Base-by-base conservation (phyloP, 2,329 filamentous ascomycete genomes). In the Davidsoniella virescens region DNA sequence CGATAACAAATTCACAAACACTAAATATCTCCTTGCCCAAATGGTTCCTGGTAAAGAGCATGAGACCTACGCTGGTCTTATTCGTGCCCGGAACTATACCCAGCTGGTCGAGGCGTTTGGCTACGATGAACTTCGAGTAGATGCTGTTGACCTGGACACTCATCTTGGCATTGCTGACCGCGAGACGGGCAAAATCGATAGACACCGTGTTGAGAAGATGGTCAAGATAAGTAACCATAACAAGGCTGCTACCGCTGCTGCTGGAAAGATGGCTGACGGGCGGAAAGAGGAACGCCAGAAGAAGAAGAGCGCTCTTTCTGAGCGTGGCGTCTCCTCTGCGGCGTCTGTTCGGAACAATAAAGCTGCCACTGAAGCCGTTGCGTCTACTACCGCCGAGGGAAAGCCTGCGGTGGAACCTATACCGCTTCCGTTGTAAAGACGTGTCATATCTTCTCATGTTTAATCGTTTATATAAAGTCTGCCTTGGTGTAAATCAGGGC, bases 1-100 rank as follows among this genome's bases (percentile, higher is more conserved):
- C 10, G 80, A 90, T 61, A 96, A 98, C 63, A 79, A 80, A 55
- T 92, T 82, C 63, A 82, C 84, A 42, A 98, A 98, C 67, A 94
- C 88, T 4, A 98, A 98, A 63, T 98, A 84, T 62, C 70, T 92
- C 29, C 76, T 98, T 25, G 76, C 77, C 40, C 86, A 94, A 63
- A 75, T 95, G 64, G 78, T 96, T 20, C 87, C 87, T 0, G 87
- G 88, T 14, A 93, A 87, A 62, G 70, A 77, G 44, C 51, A 53
- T 5, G 69, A 74, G 38, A 69, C 69, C 1, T 84, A 82, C 61
- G 70, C 72, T 52, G 64, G 69, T 3, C 71, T 92, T 57, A 78
- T 76, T 54, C 64, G 68, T 44, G 73, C 75, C 54, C 87, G 82
- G 65, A 82, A 75, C 57, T 94, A 95, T 60, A 67, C 66, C 7